A percentile compares a stretch with the other conserved stretches of the same genome.
These are phyloP conservation scores for Pseudocercospora crystallina DNA, from an alignment of 2,329 filamentous ascomycete genomes.

Conservation along the genomic window DNA sequence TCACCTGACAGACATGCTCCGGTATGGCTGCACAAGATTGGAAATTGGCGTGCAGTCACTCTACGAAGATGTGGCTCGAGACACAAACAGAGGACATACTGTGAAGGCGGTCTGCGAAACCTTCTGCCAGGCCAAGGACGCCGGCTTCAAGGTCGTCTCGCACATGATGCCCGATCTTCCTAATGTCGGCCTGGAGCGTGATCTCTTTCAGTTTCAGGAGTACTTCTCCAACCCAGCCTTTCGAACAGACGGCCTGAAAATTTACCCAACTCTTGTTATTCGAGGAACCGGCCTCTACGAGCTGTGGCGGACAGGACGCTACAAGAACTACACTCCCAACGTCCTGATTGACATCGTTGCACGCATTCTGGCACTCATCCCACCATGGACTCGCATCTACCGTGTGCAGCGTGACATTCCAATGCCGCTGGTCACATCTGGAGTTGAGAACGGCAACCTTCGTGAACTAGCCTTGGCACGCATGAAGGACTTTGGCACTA, in stretches of 20 bases:
- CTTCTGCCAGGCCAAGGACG: constrained; percentile 95
- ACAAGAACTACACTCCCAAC: constrained; percentile 98
- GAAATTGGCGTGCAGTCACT: constrained; percentile 95
- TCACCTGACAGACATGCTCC: constrained; percentile 92
- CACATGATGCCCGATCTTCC: constrained; percentile 99
- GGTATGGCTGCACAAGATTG: constrained; percentile 93
- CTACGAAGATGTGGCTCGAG: constrained; percentile 96
- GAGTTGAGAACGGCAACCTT: constrained; percentile 95
- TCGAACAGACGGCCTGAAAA: constrained; percentile 94
- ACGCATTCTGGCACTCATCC: constrained; percentile 89
- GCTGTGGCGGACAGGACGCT: constrained; percentile 92
- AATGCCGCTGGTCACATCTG: constrained; percentile 99
- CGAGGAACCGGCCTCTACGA: constrained; percentile 95
- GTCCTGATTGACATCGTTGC: constrained; percentile 93
- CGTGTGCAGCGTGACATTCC: constrained; percentile 97
- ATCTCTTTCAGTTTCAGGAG: constrained; percentile 93
- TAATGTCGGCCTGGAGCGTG: constrained; percentile 97
- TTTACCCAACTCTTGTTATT: constrained; percentile 96
- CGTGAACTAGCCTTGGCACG: constrained; percentile 89
- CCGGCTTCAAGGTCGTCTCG: constrained; percentile 97
- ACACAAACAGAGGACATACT: constrained; percentile 95
- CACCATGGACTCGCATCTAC: constrained; percentile 98
- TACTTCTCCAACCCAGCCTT: constrained; percentile 98
- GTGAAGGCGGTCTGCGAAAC: constrained; percentile 94
- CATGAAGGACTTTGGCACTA: constrained; percentile 99